Evolutionary conservation across 208 protist species (phyloP).

Genomic region (Crithidia bombi): DNA sequence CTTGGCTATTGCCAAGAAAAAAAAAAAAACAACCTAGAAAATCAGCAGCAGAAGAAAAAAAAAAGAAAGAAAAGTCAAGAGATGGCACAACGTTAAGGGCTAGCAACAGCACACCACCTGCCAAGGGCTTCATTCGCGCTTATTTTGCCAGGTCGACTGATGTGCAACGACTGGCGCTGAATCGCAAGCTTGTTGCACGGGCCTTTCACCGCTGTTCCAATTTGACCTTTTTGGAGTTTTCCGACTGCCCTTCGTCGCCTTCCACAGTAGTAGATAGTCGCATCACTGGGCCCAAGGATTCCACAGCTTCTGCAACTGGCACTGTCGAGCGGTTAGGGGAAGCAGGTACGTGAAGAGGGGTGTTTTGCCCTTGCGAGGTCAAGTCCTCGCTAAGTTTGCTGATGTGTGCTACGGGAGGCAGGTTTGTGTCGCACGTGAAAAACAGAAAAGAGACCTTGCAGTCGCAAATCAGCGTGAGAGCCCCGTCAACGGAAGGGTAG

Average conservation of each 20-base stretch:
- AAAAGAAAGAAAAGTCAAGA: slow-evolving; percentile 9
- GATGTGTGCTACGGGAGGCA: background rate
- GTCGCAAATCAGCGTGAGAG: slow-evolving; percentile 24
- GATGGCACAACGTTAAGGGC: background rate
- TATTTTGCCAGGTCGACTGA: background rate
- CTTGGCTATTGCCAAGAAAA: background rate
- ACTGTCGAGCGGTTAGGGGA: background rate
- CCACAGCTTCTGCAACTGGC: background rate
- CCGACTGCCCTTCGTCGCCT: background rate
- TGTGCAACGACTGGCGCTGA: background rate
- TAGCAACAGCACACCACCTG: background rate
- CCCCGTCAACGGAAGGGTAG: slow-evolving; percentile 22
- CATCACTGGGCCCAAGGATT: background rate
- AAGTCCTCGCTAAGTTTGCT: background rate
- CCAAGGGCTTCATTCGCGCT: too few species aligned
- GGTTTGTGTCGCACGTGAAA: slow-evolving; percentile 12
- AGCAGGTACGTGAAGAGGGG: background rate
- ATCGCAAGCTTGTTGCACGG: background rate
- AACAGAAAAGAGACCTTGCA: slow-evolving; percentile 13
- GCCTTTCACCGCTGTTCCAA: background rate
- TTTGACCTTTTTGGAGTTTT: background rate
- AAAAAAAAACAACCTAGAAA: too few species aligned
- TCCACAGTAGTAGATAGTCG: background rate
- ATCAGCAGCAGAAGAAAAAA: background rate
- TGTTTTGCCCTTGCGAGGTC: background rate